phyloP scores from a whole-genome alignment of 306 rosid genomes.

The Abrus pulchellus region DNA sequence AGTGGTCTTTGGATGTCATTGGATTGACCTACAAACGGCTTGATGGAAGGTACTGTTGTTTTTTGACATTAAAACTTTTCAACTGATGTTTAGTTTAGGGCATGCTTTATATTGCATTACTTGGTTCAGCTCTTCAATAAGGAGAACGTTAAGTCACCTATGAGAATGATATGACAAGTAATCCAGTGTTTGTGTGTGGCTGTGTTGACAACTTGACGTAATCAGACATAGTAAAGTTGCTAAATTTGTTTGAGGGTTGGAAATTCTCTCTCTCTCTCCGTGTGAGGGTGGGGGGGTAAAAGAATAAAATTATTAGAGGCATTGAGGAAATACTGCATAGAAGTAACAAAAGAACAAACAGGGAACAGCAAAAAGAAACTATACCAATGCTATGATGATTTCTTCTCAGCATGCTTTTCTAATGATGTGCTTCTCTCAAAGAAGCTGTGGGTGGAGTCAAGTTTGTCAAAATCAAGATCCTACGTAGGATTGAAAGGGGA shows the following conservation, averaged over 20 bases:
- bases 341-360: constrained; percentile 7
- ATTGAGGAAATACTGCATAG: constrained; percentile 13
- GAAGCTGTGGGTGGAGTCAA: not conserved
- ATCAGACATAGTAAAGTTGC: not conserved
- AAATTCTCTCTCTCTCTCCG: not conserved
- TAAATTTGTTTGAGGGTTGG: constrained; percentile 22
- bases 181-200: not conserved
- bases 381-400: not conserved
- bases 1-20: constrained; percentile 95
- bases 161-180: constrained; percentile 2
- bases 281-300: not conserved
- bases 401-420: not conserved
- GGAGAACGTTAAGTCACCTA: constrained; percentile 3
- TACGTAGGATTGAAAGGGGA: not conserved
- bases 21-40: constrained; percentile 91
- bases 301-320: not conserved
- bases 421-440: not conserved
- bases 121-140: not conserved
- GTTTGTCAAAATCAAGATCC: not conserved
- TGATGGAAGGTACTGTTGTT: constrained; percentile 86
- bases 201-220: not conserved
- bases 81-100: not conserved
- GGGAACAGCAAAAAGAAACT: not conserved
- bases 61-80: not conserved
- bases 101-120: not conserved